A percentile compares a stretch with the other conserved stretches of the same genome.
These are phyloP conservation scores for Ceratocystiopsis minuta DNA, from an alignment of 2,329 filamentous ascomycete species.

Conservation along the genomic window DNA sequence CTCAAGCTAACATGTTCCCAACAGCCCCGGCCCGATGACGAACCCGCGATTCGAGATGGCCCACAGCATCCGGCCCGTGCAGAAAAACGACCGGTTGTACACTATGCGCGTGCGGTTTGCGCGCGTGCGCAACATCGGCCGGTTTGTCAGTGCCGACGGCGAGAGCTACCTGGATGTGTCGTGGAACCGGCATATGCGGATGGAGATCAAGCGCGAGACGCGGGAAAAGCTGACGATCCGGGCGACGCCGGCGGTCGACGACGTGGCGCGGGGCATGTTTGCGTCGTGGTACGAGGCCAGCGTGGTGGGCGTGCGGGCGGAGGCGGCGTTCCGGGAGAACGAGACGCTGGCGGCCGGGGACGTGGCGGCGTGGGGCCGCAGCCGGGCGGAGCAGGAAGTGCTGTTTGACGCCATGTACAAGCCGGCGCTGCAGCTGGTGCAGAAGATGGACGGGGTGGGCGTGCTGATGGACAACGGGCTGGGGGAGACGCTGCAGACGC, in stretches of 20 bases:
- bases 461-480: constrained; percentile 10
- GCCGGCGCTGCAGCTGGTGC: constrained; percentile 14
- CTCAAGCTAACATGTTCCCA: background rate
- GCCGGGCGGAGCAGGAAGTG: constrained; percentile 5
- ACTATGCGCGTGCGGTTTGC: constrained; percentile 5
- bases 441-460: constrained; percentile 16
- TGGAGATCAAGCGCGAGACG: constrained; percentile 3
- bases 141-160: constrained; percentile 6
- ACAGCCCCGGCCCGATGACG: constrained; percentile 1
- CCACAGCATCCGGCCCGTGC: constrained; percentile 3
- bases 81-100: background rate
- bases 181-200: constrained; percentile 9
- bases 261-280: constrained; percentile 8
- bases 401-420: constrained; percentile 10
- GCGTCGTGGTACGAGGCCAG: constrained; percentile 16
- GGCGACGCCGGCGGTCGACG: constrained; percentile 4
- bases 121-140: constrained; percentile 7
- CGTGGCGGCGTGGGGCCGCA: constrained; percentile 11
- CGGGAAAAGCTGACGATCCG: background rate
- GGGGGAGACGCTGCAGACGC: background rate
- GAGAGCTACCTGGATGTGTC: constrained; percentile 11
- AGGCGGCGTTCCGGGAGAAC: constrained; percentile 13
- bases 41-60: constrained; percentile 5
- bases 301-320: constrained; percentile 11
- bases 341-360: constrained; percentile 10